Evolutionary conservation across 1,139 yeast genomes (phyloP), one percentile per base, ranked within the genome.

Genomic region (Geotrichum citri-aurantii): DNA sequence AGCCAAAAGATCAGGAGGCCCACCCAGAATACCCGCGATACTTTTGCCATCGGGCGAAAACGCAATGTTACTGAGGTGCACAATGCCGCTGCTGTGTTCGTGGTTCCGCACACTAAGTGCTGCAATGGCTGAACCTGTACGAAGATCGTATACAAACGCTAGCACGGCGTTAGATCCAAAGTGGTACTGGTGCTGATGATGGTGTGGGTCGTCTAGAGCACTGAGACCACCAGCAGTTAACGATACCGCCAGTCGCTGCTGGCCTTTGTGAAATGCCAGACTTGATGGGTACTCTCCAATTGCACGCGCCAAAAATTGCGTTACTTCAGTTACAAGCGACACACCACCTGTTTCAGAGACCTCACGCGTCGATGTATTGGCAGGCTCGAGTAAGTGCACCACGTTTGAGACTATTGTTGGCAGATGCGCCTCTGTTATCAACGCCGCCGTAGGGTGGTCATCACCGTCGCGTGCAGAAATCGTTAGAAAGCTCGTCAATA

Each of bases 41-140:
- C 63, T 58, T 49, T 61, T 65, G 11, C 70, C 71, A 47, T 68
- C 68, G 1, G 68, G 64, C 4, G 69, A 65, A 54, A 68, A 68
- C 50, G 53, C 59, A 54, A 55, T 51, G 55, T 47, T 48, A 33
- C 46, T 17, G 58, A 21, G 24, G 46, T 52, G 52, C 37, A 51
- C 8, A 57, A 31, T 47, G 26, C 48, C 40, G 44, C 33, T 37
- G 12, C 24, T 17, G 6, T 24, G 26, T 11, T 31, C 21, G 42
- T 26, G n/a, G 6, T 49, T 26, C 59, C 33, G 48, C 31, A 49
- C 46, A 52, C 57, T 24, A 21, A 68, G 62, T 7, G 68, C 60
- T 7, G 65, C 62, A 29, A 63, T 58, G 11, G 66, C 58, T 1
- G 65, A 56, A 6, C 70, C 70, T 0, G 66, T 63, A 8, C 69